Conservation (phyloP, 176 grass and related monocot species). For the Coix lacrymajobi region DNA sequence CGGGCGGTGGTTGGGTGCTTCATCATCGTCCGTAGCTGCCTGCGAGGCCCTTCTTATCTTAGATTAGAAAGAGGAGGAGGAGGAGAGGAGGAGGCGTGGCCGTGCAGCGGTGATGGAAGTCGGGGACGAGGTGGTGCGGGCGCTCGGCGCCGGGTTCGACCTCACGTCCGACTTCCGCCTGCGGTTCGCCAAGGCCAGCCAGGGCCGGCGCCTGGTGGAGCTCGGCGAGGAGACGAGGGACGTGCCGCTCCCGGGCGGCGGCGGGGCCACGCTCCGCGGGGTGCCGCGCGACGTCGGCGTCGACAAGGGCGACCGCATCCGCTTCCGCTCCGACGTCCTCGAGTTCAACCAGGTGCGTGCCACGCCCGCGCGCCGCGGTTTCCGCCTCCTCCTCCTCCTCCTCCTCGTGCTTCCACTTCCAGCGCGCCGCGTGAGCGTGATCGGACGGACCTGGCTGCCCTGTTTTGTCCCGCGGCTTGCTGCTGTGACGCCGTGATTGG, state of each 20-base stretch:
- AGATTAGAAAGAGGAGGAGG: background rate
- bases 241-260: constrained; percentile 63
- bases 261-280: constrained; percentile 42
- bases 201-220: constrained; percentile 54
- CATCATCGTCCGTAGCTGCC: background rate
- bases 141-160: constrained; percentile 82
- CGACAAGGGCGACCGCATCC: constrained; percentile 90
- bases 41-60: background rate
- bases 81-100: background rate
- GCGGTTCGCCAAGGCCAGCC: constrained; percentile 63
- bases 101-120: constrained; percentile 11
- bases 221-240: constrained; percentile 70
- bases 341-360: constrained; percentile 81
- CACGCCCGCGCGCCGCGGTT: background rate
- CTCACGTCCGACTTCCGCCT: constrained; percentile 87
- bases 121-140: constrained; percentile 45
- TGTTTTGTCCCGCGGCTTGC: background rate
- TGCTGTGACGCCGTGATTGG: background rate
- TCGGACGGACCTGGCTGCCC: background rate
- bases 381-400: background rate
- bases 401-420: background rate
- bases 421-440: background rate
- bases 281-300: constrained; percentile 74
- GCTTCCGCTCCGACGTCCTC: constrained; percentile 89
- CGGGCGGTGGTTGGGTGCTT: background rate